phyloP scores from a whole-genome alignment of 148 eudicot species.

The Arbutus unedo region DNA sequence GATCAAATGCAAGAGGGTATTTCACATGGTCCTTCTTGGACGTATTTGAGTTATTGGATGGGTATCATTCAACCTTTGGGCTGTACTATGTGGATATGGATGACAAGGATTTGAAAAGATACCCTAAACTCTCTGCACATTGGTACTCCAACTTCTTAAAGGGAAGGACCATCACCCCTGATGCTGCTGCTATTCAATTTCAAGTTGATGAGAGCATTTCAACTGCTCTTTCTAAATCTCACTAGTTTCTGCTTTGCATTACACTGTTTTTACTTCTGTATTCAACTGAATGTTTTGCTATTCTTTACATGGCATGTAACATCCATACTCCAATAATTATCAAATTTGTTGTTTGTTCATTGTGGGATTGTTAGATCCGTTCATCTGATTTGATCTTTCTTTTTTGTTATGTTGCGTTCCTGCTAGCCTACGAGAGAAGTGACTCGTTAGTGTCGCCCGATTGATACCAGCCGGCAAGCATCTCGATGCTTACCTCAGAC shows the following conservation, averaged over 20 bases:
- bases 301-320: background rate
- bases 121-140: constrained; percentile 55
- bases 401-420: no score
- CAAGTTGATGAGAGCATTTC: background rate
- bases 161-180: constrained; percentile 20
- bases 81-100: constrained; percentile 58
- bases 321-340: background rate
- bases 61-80: constrained; percentile 39
- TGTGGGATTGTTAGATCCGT: no score
- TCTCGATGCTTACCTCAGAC: no score
- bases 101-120: constrained; percentile 47
- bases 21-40: constrained; percentile 75
- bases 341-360: no score
- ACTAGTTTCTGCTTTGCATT: background rate
- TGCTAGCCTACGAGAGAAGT: no score
- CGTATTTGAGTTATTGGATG: constrained; percentile 45
- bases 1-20: constrained; percentile 63
- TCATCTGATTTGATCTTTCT: no score
- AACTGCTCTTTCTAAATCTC: constrained; percentile 9
- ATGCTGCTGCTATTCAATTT: background rate
- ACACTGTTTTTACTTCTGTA: background rate
- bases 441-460: no score
- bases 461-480: no score
- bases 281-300: background rate
- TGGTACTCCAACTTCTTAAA: constrained; percentile 68